Evolutionary conservation across 2,329 filamentous ascomycete genomes (phyloP).

Genomic region (Ambrosiella beaveri): DNA sequence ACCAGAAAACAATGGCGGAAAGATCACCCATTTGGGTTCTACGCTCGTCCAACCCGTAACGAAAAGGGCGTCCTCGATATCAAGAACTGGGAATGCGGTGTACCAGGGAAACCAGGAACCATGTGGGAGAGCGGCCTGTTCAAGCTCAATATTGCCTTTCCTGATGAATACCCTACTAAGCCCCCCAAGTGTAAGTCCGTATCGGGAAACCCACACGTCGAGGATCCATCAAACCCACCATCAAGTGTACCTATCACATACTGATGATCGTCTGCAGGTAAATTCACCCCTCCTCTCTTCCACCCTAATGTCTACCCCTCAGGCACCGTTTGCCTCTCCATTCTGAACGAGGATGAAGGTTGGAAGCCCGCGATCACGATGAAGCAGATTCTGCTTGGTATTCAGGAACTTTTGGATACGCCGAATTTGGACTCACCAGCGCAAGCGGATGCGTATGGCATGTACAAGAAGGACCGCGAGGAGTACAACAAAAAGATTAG

Average conservation of each 20-base stretch:
- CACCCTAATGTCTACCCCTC: slow-evolving; percentile 98
- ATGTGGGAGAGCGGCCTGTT: slow-evolving; percentile 97
- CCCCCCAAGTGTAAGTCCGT: slow-evolving; percentile 76
- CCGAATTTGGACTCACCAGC: slow-evolving; percentile 94
- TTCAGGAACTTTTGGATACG: slow-evolving; percentile 88
- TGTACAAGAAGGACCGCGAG: slow-evolving; percentile 75
- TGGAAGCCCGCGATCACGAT: slow-evolving; percentile 99
- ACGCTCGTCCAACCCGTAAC: slow-evolving; percentile 70
- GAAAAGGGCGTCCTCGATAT: slow-evolving; percentile 66
- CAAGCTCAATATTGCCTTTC: slow-evolving; percentile 83
- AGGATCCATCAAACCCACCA: not conserved
- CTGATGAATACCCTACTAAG: slow-evolving; percentile 97
- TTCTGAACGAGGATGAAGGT: slow-evolving; percentile 93
- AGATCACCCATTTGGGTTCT: slow-evolving; percentile 96
- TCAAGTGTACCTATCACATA: not conserved
- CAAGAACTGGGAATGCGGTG: slow-evolving; percentile 91
- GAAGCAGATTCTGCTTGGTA: slow-evolving; percentile 90
- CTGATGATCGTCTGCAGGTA: slow-evolving; percentile 40
- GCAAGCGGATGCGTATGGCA: slow-evolving; percentile 91
- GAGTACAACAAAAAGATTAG: slow-evolving; percentile 83
- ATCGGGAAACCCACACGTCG: not conserved
- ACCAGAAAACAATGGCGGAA: slow-evolving; percentile 85
- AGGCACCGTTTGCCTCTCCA: slow-evolving; percentile 90
- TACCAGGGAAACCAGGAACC: slow-evolving; percentile 91
- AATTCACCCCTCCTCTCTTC: slow-evolving; percentile 89